phyloP scores from a whole-genome alignment of 805 yeast species.

The Grigorovia transvaalensis region DNA sequence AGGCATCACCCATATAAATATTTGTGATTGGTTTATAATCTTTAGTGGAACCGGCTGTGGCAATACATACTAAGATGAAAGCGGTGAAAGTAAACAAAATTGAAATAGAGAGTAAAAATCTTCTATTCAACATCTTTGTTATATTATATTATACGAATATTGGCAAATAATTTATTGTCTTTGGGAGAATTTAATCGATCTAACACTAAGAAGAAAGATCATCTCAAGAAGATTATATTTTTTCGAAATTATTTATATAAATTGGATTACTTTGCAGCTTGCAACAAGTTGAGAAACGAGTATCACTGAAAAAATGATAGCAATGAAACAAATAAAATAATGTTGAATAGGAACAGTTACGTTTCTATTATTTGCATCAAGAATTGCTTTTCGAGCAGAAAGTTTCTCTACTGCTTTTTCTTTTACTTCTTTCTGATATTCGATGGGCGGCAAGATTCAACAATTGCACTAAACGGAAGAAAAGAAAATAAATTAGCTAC shows the following conservation, averaged over 20 bases:
- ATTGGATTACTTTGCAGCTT: neutral
- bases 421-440: neutral
- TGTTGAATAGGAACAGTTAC: neutral
- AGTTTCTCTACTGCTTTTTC: neutral
- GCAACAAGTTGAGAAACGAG: neutral
- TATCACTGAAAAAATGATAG: neutral
- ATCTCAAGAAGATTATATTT: neutral
- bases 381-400: neutral
- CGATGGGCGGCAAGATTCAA: neutral
- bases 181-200: no score
- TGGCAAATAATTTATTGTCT: no score
- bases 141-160: neutral
- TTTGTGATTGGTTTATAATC: conserved; percentile 24
- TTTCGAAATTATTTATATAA: neutral
- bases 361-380: neutral
- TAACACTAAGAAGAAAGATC: neutral
- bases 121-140: conserved; percentile 2
- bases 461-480: neutral
- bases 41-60: conserved; percentile 25
- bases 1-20: conserved; percentile 26
- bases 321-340: neutral
- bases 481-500: neutral
- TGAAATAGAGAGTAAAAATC: conserved; percentile 2
- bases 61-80: conserved; percentile 22
- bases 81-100: conserved; percentile 19